These are phyloP conservation scores for Amanita rimosa DNA, from an alignment of 768 basidiomycete genomes.

Conservation along the genomic window DNA sequence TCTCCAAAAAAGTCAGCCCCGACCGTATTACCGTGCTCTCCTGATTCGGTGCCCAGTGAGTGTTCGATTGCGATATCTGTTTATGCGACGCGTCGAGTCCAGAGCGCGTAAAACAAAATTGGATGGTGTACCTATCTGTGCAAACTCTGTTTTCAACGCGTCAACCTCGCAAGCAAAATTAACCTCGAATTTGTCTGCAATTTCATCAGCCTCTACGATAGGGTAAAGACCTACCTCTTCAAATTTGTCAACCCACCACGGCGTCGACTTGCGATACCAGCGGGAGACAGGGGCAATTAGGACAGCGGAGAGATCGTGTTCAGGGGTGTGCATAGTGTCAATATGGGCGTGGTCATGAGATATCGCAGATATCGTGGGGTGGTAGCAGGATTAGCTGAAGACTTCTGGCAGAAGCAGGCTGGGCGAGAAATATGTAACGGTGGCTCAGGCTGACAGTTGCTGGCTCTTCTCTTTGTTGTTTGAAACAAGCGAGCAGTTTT, in stretches of 20 bases:
- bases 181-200: too few relatives aligned
- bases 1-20: too few relatives aligned
- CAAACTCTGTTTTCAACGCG: too few relatives aligned
- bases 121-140: too few relatives aligned
- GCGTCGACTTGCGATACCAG: neutral
- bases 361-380: conserved; percentile 1
- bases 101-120: too few relatives aligned
- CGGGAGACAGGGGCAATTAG: neutral
- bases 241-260: neutral
- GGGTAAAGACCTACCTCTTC: neutral
- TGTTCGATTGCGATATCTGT: too few relatives aligned
- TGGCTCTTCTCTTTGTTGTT: too few relatives aligned
- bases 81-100: too few relatives aligned
- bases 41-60: too few relatives aligned
- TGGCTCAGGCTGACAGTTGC: neutral
- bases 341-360: neutral
- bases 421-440: neutral
- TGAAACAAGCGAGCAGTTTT: too few relatives aligned
- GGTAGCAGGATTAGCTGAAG: neutral
- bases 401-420: conserved; percentile 2
- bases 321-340: neutral
- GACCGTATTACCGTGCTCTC: too few relatives aligned
- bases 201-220: neutral
- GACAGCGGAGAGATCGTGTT: neutral
- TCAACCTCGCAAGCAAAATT: too few relatives aligned